Evolutionary conservation across 805 yeast species (phyloP), one percentile per base, ranked within the genome.

Genomic region (Yarrowia sp.): DNA sequence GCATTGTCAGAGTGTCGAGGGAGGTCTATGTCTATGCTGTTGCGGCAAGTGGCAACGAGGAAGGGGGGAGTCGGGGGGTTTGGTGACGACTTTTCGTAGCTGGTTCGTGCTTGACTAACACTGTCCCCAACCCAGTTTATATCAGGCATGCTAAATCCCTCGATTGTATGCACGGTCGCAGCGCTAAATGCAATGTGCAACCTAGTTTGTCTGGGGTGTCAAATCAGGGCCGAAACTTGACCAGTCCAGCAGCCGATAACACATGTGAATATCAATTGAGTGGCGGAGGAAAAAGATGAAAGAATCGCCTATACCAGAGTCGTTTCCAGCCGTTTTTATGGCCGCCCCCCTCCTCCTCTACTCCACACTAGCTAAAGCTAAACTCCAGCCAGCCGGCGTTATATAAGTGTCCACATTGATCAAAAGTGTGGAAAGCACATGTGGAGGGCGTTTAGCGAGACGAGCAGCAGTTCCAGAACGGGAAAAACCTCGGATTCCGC

Each of bases 111-210:
- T 26, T 26, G 32, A 26, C 32, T 26, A 26, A 26, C 32, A 26
- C 32, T 26, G 32, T 26, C 19, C 53, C 53, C 53, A 49, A 41
- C 46, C 48, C 36, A 41, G 63, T 56, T 56, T 56, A 56, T 56
- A 56, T 56, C 63, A 49, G 43, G 59, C 59, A 56, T 56, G 63
- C 63, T 56, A 56, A 56, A 56, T 56, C 48, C 63, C 63, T 56
- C 63, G 63, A 56, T 56, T 56, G 48, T 41, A 56, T 56, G 63
- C 63, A 56, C 48, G 8, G 38, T 42, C 48, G 63, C 46, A 56
- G 63, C 48, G 38, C 40, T 41, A 55, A 40, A 19, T 52, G 58
- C 58, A 52, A 9, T 8, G 8, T 32, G 53, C 38, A 49, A 49
- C 53, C 53, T 49, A 16, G 26, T 14, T 7, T 8, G 35, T 7